These are phyloP conservation scores for Fusarium staphyleae DNA, from an alignment of 2,329 filamentous ascomycete genomes.

Conservation along the genomic window DNA sequence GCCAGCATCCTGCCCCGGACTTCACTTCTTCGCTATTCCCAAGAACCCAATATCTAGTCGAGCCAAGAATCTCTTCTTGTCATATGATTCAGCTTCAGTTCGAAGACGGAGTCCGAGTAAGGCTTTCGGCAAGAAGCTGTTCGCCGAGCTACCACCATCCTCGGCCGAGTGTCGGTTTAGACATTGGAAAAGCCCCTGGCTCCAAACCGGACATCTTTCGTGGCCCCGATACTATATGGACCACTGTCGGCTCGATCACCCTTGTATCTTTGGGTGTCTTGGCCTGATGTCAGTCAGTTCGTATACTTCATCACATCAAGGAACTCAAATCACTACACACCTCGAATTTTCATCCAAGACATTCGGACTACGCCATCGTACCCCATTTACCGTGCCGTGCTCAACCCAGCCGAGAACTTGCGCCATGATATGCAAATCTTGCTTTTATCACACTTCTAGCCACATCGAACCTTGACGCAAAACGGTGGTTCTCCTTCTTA, in stretches of 20 bases:
- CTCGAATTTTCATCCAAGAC: too few species aligned
- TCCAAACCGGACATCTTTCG: not conserved
- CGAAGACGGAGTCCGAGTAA: slow-evolving; percentile 1
- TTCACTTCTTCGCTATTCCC: not conserved
- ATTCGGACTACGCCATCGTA: not conserved
- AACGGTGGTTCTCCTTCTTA: slow-evolving; percentile 16
- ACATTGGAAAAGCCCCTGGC: not conserved
- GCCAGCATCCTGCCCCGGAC: too few species aligned
- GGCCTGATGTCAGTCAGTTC: too few species aligned
- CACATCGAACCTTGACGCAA: slow-evolving; percentile 10
- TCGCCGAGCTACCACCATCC: slow-evolving; percentile 11
- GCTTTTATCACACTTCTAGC: slow-evolving; percentile 2
- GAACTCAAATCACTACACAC: too few species aligned
- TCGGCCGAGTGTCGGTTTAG: slow-evolving; percentile 7
- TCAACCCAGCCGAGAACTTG: not conserved
- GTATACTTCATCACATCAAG: too few species aligned
- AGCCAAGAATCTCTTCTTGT: not conserved
- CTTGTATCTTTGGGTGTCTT: too few species aligned
- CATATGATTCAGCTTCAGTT: slow-evolving; percentile 12
- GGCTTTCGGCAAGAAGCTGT: not conserved
- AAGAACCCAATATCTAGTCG: not conserved
- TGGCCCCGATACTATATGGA: too few species aligned
- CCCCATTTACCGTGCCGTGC: not conserved
- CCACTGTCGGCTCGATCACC: too few species aligned
- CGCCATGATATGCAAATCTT: not conserved